Evolutionary conservation across 257 asterid species (phyloP), one percentile per base, ranked within the genome.

Genomic region (Fraxinus excelsior): DNA sequence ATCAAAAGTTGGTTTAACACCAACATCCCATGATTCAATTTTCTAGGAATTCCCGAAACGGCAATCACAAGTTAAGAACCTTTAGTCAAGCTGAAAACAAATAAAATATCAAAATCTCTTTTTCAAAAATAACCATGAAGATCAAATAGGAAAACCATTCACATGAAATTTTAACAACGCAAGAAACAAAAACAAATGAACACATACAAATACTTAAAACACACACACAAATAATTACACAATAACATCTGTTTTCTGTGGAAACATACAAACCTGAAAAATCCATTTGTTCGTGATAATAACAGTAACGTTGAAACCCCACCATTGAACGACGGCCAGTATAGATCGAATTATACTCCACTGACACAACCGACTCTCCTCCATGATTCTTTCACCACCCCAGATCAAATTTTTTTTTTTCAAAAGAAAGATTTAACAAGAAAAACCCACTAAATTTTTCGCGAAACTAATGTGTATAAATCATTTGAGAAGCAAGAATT

Each of bases 221-320:
- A 31, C 34, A 31, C 34, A 31, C 32, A 46, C 18, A 37, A 25
- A 56, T 35, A 19, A 53, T 53, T 19, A 53, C 11, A 18, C 25
- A 53, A 2, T 11, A 53, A 53, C 32, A 62, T 23, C 68, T 25
- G 34, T 11, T 42, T 21, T 9, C 25, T n/a, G 9, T 53, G 64
- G 26, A 14, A 25, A 11, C 18, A 60, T 9, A 60, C 68, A 62
- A 10, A 83, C 89, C 89, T 86, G 87, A 70, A 86, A 86, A 82
- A 86, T 83, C 89, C 89, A 86, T 56, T 86, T 86, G 68, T 86
- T 86, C 89, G 81, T 86, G 81, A 86, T 86, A 75, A 83, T 82
- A 67, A 86, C 87, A 44, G 89, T 79, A 23, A 85, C 89, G 77
- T 85, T 85, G 83, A 85, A 85, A 31, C 79, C 83, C 89, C 89